These are phyloP conservation scores for Dactylellina sp. DNA, from an alignment of 2,329 filamentous ascomycete species.

Conservation along the genomic window DNA sequence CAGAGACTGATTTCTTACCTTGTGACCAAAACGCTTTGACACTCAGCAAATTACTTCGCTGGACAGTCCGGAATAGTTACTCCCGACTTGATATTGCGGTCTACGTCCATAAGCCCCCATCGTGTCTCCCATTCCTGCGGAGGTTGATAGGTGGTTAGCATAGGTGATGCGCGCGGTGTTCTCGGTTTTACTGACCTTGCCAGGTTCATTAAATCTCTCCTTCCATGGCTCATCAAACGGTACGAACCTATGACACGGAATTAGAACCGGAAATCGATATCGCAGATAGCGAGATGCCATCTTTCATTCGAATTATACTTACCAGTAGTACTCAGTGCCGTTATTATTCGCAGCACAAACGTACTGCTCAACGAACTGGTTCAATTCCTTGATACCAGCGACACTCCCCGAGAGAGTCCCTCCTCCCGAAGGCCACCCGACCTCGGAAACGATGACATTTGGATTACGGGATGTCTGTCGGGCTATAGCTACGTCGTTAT, in stretches of 20 bases:
- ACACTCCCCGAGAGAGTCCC: slow-evolving; percentile 80
- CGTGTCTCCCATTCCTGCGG: slow-evolving; percentile 89
- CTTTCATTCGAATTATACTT: slow-evolving; percentile 61
- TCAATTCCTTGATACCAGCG: slow-evolving; percentile 82
- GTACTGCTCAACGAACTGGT: slow-evolving; percentile 86
- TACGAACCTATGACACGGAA: slow-evolving; percentile 74
- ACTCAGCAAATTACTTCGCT: slow-evolving; percentile 59
- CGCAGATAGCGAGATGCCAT: slow-evolving; percentile 2
- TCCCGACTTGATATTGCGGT: slow-evolving; percentile 84
- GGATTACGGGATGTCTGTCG: slow-evolving; percentile 69
- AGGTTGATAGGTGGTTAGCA: slow-evolving; percentile 54
- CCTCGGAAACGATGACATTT: slow-evolving; percentile 86
- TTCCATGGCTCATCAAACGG: slow-evolving; percentile 99
- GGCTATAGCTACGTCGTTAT: slow-evolving; percentile 75
- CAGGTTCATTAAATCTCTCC: slow-evolving; percentile 73
- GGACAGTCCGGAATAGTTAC: slow-evolving; percentile 85
- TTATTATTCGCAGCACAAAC: slow-evolving; percentile 83
- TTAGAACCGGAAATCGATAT: slow-evolving; percentile 42
- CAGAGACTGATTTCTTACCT: slow-evolving; percentile 45
- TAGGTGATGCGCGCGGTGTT: not conserved
- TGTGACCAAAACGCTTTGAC: slow-evolving; percentile 49
- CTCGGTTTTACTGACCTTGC: slow-evolving; percentile 46
- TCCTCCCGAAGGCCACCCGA: slow-evolving; percentile 87
- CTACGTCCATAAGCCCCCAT: slow-evolving; percentile 90
- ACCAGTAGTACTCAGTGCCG: slow-evolving; percentile 94